A percentile compares a stretch with the other conserved stretches of the same genome.
Evolutionary conservation across 371 early-diverging fungal genomes (phyloP).

Genomic region (Saksenaea oblongispora): DNA sequence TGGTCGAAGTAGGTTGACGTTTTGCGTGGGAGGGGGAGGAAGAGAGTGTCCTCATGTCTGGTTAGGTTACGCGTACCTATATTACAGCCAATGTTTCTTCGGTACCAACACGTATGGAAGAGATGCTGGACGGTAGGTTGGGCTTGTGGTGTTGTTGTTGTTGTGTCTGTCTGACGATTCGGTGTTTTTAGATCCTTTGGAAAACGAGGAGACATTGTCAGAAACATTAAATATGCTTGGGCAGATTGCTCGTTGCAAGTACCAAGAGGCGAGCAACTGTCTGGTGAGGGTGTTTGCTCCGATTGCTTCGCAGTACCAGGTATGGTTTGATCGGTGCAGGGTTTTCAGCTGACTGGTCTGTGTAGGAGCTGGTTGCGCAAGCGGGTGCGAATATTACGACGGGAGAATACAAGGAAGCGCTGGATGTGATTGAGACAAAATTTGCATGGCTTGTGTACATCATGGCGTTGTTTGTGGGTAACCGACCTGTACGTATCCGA

Average conservation of each 20-base stretch:
- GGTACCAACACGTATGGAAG: constrained; percentile 59
- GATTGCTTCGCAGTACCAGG: constrained; percentile 69
- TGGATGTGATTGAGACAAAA: constrained; percentile 63
- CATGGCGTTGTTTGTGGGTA: constrained; percentile 71
- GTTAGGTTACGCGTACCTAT: constrained; percentile 52
- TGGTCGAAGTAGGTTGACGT: constrained; percentile 35
- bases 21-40: too few species aligned
- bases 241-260: constrained; percentile 74
- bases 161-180: not conserved
- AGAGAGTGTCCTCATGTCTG: too few species aligned
- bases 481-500: constrained; percentile 53
- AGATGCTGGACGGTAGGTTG: constrained; percentile 60
- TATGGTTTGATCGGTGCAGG: too few species aligned
- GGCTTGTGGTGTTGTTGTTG: too few species aligned
- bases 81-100: constrained; percentile 59
- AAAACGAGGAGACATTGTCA: constrained; percentile 72
- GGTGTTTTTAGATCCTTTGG: constrained; percentile 60
- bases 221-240: constrained; percentile 76
- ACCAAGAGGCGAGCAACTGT: constrained; percentile 61
- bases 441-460: constrained; percentile 86
- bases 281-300: constrained; percentile 64
- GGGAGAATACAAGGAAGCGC: constrained; percentile 43
- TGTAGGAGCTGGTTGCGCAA: constrained; percentile 37
- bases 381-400: constrained; percentile 25
- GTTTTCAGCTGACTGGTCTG: too few species aligned